phyloP scores from a whole-genome alignment of 495 filamentous ascomycete species.

The Lasiosphaeria ovina region DNA sequence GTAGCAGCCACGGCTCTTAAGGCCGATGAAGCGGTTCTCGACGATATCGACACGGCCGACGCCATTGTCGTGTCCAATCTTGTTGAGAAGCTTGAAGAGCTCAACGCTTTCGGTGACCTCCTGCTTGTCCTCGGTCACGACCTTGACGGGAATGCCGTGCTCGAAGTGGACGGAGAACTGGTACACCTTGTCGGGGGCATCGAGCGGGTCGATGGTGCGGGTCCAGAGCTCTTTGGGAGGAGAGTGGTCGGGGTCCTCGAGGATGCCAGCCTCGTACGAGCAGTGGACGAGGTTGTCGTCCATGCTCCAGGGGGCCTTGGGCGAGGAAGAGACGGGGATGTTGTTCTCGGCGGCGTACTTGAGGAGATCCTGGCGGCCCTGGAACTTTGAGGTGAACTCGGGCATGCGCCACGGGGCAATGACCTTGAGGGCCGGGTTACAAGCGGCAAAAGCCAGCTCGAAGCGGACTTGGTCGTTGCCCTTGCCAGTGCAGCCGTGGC shows the following conservation, averaged over 20 bases:
- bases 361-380: slow-evolving; percentile 83
- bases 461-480: slow-evolving; percentile 67
- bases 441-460: slow-evolving; percentile 47
- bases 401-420: slow-evolving; percentile 87
- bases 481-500: slow-evolving; percentile 71
- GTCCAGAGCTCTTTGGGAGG: slow-evolving; percentile 86
- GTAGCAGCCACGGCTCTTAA: slow-evolving; percentile 91
- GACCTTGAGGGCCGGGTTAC: slow-evolving; percentile 75
- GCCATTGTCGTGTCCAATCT: slow-evolving; percentile 72
- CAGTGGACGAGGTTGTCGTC: slow-evolving; percentile 93
- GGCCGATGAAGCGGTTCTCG: slow-evolving; percentile 53
- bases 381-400: slow-evolving; percentile 78
- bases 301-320: slow-evolving; percentile 81
- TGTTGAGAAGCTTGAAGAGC: slow-evolving; percentile 76
- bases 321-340: slow-evolving; percentile 82
- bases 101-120: slow-evolving; percentile 71
- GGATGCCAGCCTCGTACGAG: slow-evolving; percentile 81
- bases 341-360: slow-evolving; percentile 74
- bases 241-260: slow-evolving; percentile 63
- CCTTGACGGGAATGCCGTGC: slow-evolving; percentile 78
- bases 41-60: slow-evolving; percentile 91
- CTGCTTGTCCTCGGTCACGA: slow-evolving; percentile 53
- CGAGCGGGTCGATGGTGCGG: slow-evolving; percentile 68
- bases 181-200: slow-evolving; percentile 72
- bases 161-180: slow-evolving; percentile 80